phyloP scores from a whole-genome alignment of 306 rosid genomes.

The Malus sieversii region DNA sequence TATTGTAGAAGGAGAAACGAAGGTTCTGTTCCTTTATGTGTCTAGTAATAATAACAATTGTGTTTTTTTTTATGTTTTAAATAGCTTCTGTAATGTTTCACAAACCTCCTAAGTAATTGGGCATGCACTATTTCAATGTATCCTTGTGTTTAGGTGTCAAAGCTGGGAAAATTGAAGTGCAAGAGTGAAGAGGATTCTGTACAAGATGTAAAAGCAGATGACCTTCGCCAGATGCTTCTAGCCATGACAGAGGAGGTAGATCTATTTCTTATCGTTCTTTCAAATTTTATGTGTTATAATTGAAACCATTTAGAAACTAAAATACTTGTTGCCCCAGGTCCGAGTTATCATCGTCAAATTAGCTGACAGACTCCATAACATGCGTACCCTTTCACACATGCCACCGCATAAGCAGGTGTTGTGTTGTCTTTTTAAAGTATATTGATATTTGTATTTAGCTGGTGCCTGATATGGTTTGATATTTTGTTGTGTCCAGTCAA shows the following conservation, averaged over 20 bases:
- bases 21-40: slow-evolving; percentile 48
- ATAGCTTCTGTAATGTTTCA: slow-evolving; percentile 5
- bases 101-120: slow-evolving; percentile 17
- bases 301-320: slow-evolving; percentile 29
- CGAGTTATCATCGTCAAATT: slow-evolving; percentile 96
- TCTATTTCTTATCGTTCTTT: slow-evolving; percentile 12
- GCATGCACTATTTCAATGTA: slow-evolving; percentile 4
- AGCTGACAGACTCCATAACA: slow-evolving; percentile 92
- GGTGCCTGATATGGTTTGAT: slow-evolving; percentile 11
- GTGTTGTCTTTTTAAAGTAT: slow-evolving; percentile 20
- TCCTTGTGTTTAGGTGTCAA: slow-evolving; percentile 65
- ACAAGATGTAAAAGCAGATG: slow-evolving; percentile 97
- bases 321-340: slow-evolving; percentile 49
- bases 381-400: slow-evolving; percentile 97
- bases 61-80: neutral
- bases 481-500: slow-evolving; percentile 49
- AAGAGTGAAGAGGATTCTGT: slow-evolving; percentile 69
- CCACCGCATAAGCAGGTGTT: slow-evolving; percentile 95
- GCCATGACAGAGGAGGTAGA: slow-evolving; percentile 99
- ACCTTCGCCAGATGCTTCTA: slow-evolving; percentile 92
- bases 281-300: slow-evolving; percentile 8
- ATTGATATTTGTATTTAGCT: slow-evolving; percentile 6
- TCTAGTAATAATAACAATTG: neutral
- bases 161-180: slow-evolving; percentile 87
- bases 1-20: slow-evolving; percentile 99